Percentiles rank a stretch among this genome's conserved stretches.
Evolutionary conservation across 441 rosid species (phyloP).

Genomic region (Corymbia citriodora): DNA sequence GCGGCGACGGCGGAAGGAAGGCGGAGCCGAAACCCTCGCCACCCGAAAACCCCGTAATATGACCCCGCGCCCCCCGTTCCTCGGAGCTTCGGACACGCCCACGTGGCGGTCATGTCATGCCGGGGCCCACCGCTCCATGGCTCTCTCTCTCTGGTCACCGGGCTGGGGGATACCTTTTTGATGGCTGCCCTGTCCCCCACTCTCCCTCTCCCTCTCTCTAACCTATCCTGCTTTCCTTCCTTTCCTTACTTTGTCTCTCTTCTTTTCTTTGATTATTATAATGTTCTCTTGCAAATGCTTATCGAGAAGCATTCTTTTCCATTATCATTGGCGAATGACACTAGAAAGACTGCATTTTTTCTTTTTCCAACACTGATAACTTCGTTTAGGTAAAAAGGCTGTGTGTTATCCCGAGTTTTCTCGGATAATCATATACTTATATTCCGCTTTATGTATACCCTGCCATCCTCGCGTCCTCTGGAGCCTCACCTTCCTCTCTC

Average conservation of each 20-base stretch:
- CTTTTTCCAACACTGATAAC: neutral
- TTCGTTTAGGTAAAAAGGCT: neutral
- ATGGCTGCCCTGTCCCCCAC: neutral
- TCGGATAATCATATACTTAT: slow-evolving; percentile 3
- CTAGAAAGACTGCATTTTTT: neutral
- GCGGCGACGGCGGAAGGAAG: neutral
- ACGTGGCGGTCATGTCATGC: slow-evolving; percentile 63
- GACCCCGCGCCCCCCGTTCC: neutral
- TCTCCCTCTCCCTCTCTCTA: neutral
- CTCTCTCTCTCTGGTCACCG: slow-evolving; percentile 7
- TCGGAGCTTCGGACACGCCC: slow-evolving; percentile 31
- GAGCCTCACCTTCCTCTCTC: neutral
- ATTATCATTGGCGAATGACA: neutral
- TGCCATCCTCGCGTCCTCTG: neutral
- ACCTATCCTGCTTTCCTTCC: neutral
- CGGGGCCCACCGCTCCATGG: slow-evolving; percentile 32
- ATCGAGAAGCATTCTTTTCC: neutral
- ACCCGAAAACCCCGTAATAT: neutral
- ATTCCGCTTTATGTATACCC: slow-evolving; percentile 12
- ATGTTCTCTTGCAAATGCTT: neutral
- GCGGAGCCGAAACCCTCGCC: neutral
- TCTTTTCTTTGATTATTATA: neutral
- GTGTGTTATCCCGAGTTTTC: neutral
- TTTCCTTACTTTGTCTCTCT: neutral
- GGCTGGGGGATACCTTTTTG: neutral